Conservation (phyloP, 495 filamentous ascomycete species). For the Xeromyces bisporus region DNA sequence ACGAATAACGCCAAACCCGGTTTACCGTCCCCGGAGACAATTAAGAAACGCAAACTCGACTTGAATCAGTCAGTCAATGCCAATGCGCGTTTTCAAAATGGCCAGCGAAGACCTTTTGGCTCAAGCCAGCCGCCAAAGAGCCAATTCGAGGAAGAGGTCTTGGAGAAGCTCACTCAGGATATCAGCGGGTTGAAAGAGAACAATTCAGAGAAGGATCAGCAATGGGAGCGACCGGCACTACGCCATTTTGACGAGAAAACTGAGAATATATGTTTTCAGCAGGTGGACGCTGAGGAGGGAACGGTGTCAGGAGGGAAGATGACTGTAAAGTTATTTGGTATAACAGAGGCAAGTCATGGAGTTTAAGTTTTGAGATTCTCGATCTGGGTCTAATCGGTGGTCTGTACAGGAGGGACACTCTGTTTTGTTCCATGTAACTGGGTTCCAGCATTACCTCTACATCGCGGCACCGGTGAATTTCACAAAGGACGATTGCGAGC, state of each 20-base stretch:
- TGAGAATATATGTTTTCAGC: conserved; percentile 72
- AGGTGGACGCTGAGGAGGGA: conserved; percentile 91
- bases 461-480: conserved; percentile 78
- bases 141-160: conserved; percentile 80
- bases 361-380: neutral
- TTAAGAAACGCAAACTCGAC: conserved; percentile 73
- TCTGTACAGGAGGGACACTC: conserved; percentile 57
- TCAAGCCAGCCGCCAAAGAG: conserved; percentile 74
- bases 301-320: conserved; percentile 51
- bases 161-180: conserved; percentile 90
- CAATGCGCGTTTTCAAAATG: conserved; percentile 42
- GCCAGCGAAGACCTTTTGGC: conserved; percentile 37
- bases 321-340: conserved; percentile 79
- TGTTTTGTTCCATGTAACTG: conserved; percentile 84
- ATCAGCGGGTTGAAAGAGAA: conserved; percentile 65
- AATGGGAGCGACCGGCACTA: conserved; percentile 71
- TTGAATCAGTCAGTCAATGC: conserved; percentile 32
- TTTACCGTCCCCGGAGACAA: conserved; percentile 27
- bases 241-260: conserved; percentile 52
- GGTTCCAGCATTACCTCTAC: conserved; percentile 93
- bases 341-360: conserved; percentile 54
- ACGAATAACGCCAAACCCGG: conserved; percentile 34
- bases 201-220: conserved; percentile 85
- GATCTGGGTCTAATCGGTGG: conserved; percentile 1
- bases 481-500: conserved; percentile 52